Evolutionary conservation across 2,329 filamentous ascomycete genomes (phyloP).

Genomic region (Cryphonectria carpinicola): DNA sequence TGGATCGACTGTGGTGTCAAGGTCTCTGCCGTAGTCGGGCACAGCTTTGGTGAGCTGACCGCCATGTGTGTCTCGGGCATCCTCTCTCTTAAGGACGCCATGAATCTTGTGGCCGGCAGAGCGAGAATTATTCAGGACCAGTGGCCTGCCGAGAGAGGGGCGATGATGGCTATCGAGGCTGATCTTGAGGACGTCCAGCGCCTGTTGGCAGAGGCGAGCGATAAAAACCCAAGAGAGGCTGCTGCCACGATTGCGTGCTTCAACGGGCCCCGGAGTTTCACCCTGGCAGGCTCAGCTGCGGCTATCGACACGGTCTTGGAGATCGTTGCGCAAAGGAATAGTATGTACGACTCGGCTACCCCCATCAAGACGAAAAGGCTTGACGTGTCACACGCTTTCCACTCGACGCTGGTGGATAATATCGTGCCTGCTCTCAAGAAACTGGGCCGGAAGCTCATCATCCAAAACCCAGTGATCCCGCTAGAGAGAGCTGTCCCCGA

Average conservation of each 20-base stretch:
- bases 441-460: slow-evolving; percentile 37
- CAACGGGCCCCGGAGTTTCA: slow-evolving; percentile 48
- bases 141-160: slow-evolving; percentile 43
- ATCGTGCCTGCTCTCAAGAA: slow-evolving; percentile 39
- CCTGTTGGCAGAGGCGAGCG: not conserved
- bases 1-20: slow-evolving; percentile 44
- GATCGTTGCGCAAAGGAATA: slow-evolving; percentile 22
- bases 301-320: slow-evolving; percentile 38
- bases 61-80: slow-evolving; percentile 43
- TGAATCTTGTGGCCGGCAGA: slow-evolving; percentile 38
- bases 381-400: slow-evolving; percentile 52
- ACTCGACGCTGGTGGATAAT: slow-evolving; percentile 46
- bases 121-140: slow-evolving; percentile 37
- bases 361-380: slow-evolving; percentile 43
- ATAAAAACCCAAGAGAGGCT: not conserved
- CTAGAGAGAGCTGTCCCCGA: slow-evolving; percentile 33
- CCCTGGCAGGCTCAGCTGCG: slow-evolving; percentile 42
- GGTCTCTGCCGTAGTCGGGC: slow-evolving; percentile 40
- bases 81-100: slow-evolving; percentile 37
- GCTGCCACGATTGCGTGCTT: slow-evolving; percentile 48
- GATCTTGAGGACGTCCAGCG: slow-evolving; percentile 9
- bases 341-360: slow-evolving; percentile 38
- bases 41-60: slow-evolving; percentile 48
- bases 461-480: slow-evolving; percentile 39
- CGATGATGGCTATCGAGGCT: slow-evolving; percentile 43